Base-by-base conservation (phyloP, 2,329 filamentous ascomycete genomes). In the Monosporascus sp. region DNA sequence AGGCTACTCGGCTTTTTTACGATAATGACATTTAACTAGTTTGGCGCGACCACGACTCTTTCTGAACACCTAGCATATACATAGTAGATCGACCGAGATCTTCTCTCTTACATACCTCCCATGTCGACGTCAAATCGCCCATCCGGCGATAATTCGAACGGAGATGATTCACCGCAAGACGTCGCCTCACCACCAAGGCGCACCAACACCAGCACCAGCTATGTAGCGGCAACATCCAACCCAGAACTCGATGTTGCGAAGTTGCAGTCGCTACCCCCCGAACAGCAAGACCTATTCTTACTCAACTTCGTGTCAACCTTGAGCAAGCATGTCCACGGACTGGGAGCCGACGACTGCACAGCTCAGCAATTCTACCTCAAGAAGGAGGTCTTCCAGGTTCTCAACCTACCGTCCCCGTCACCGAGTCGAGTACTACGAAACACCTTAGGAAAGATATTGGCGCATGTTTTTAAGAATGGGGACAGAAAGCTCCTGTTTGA, bases 201-300 rank as follows among this genome's bases (percentile, higher is more conserved):
- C 58, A 44, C 59, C 62, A 51, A 54, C 58, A 51, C 62, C 63
- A 55, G 57, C 70, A 59, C 59, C 65, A 48, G 63, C 65, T 52
- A 46, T 28, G 61, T 64, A 51, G 55, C 60, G 55, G 75, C 71
- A 60, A 72, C 77, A 55, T 72, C 71, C 58, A 86, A 83, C 66
- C 87, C 86, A 49, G 89, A 96, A 77, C 88, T 99, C 70, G 92
- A 99, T 68, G 75, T 96, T 62, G 76, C 86, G 65, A 96, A 96
- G 78, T 85, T 99, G 48, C 88, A 96, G 72, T 81, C 89, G 50
- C 83, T 97, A 47, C 90, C 93, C 44, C 85, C 89, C 51, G 94
- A 99, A 74, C 94, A 99, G 71, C 94, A 99, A 73, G 92, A 97
- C 65, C 83, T 99, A 14, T 95, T 94, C 71, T 82, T 99, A 58